Evolutionary conservation across 768 basidiomycete genomes (phyloP).

Genomic region (Lentinula lateritia): DNA sequence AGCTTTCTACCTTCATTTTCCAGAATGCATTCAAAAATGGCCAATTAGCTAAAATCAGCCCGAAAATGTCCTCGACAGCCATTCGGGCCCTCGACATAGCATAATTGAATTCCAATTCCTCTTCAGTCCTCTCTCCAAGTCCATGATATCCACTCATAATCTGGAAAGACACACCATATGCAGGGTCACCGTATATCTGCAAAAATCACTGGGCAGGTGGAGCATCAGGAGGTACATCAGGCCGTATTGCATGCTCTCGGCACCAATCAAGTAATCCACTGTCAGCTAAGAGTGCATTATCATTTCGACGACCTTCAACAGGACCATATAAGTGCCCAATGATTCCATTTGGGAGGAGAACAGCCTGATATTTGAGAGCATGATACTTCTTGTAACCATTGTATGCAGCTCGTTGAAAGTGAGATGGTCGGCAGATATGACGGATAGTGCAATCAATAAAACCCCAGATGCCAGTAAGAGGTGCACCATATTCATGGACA

Average conservation of each 20-base stretch:
- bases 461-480: slow-evolving; percentile 11
- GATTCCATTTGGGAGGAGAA: slow-evolving; percentile 17
- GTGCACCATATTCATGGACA: slow-evolving; percentile 8
- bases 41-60: slow-evolving; percentile 7
- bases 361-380: background rate
- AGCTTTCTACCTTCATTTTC: slow-evolving; percentile 10
- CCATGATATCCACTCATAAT: no score
- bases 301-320: slow-evolving; percentile 14
- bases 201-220: background rate
- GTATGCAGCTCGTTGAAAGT: slow-evolving; percentile 14
- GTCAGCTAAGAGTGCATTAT: slow-evolving; percentile 11
- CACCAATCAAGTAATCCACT: background rate
- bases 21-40: slow-evolving; percentile 12
- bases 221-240: background rate
- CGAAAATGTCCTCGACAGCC: slow-evolving; percentile 16
- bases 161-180: no score
- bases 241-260: background rate
- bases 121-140: background rate
- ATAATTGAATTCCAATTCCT: slow-evolving; percentile 12
- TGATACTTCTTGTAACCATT: slow-evolving; percentile 20
- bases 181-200: no score
- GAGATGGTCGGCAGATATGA: slow-evolving; percentile 11
- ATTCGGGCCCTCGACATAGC: slow-evolving; percentile 12
- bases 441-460: slow-evolving; percentile 21
- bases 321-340: slow-evolving; percentile 17